Base-by-base conservation (phyloP, 805 yeast species). In the Candida takata region DNA sequence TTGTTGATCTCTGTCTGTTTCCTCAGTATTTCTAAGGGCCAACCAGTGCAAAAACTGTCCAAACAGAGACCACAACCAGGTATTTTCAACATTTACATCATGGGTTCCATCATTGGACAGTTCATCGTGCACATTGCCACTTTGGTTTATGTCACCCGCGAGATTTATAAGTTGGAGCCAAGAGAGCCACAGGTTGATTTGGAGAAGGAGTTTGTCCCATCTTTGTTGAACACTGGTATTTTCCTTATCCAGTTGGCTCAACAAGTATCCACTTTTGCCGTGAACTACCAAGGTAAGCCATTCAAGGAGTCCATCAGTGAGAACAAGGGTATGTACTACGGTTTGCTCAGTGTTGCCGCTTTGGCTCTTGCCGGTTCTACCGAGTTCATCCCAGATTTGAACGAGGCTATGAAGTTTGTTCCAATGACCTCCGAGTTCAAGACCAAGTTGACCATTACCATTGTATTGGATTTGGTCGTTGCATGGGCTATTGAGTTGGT, bases 21-120 rank as follows among this genome's bases (percentile, higher is more conserved):
- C 77, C 71, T 87, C 60, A 84, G 95, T 34, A 86, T 92, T 52
- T 88, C 97, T 14, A 81, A 95, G 55, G 96, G 97, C 55, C 81
- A 79, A 51, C 90, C 97, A 23, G 65, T 88, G 37, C 84, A 90
- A 44, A 83, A 86, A 60, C 70, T 92, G 45, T 84, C 95, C 6
- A 84, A 82, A 60, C 84, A 86, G 60, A 81, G 98, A 66, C 98
- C 98, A 27, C 97, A 88, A 65, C 90, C 92, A 29, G 97, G 97
- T 43, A 92, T 92, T 48, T 92, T 92, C 70, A 92, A 90, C 62
- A 70, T 69, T 42, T 92, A 92, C 65, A 92, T 88, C 52, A 92
- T 92, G 96, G 98, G 98, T 1, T 90, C 97, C 2, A 88, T 92
- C 48, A 66, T 92, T 43, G 95, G 96, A 30, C 98, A 92, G 64